These are phyloP conservation scores for Ustilago tritici DNA, from an alignment of 1,284 basidiomycete species.

Conservation along the genomic window DNA sequence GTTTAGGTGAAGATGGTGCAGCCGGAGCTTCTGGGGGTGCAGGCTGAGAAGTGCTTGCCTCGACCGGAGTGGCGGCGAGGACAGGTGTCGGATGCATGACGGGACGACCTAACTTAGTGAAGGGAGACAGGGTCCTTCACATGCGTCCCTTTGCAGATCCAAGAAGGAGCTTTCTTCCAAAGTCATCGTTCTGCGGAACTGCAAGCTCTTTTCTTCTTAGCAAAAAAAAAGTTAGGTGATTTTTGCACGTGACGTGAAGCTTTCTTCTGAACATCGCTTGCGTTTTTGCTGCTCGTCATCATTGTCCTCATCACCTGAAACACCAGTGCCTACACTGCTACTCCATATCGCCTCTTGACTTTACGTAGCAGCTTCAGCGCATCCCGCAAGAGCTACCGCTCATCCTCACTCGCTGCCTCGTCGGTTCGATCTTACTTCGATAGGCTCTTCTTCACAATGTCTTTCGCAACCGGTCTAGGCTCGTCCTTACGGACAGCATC, in stretches of 20 bases:
- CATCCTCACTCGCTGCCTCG: background rate
- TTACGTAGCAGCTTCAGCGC: background rate
- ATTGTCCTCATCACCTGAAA: background rate
- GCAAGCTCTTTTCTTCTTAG: background rate
- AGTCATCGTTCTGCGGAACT: constrained; percentile 8
- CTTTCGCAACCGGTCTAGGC: constrained; percentile 20
- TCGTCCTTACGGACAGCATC: constrained; percentile 32
- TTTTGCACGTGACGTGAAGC: constrained; percentile 21
- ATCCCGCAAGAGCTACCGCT: background rate
- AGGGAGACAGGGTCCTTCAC: constrained; percentile 8
- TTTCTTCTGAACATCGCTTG: constrained; percentile 17
- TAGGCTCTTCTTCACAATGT: constrained; percentile 15
- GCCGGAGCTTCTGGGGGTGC: background rate
- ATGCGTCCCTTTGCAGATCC: background rate
- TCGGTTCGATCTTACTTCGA: background rate
- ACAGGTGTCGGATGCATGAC: constrained; percentile 33
- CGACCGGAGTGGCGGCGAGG: constrained; percentile 9
- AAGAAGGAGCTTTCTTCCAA: constrained; percentile 4
- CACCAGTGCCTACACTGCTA: background rate
- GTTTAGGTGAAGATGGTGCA: background rate
- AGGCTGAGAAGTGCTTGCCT: background rate
- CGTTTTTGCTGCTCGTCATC: constrained; percentile 10
- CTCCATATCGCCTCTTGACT: background rate
- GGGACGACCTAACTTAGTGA: too few species aligned
- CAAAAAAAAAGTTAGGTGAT: background rate